phyloP scores from a whole-genome alignment of 2,329 filamentous ascomycete genomes.

The Purpureocillium lavendulum region DNA sequence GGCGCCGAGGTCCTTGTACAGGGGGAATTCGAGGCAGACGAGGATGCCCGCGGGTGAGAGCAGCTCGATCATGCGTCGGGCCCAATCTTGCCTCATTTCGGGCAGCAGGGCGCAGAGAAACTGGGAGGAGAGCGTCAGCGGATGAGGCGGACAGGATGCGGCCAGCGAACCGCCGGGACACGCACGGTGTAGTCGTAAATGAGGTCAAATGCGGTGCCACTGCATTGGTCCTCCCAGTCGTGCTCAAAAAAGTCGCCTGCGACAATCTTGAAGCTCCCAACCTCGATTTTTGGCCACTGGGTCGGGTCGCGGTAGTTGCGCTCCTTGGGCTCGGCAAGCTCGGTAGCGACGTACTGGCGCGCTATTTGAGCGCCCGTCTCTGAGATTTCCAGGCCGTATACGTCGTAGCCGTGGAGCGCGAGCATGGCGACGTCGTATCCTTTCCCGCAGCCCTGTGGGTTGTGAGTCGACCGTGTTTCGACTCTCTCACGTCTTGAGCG shows the following conservation, averaged over 20 bases:
- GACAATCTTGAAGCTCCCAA: constrained; percentile 2
- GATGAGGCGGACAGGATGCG: too few relatives aligned
- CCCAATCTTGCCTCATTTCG: constrained; percentile 3
- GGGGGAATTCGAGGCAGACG: constrained; percentile 5
- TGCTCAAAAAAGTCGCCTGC: constrained; percentile 2
- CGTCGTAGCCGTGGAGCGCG: constrained; percentile 5
- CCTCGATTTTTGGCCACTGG: neutral
- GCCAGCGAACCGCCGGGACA: too few relatives aligned
- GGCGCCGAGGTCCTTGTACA: constrained; percentile 6
- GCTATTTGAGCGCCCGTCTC: constrained; percentile 4
- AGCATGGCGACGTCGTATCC: constrained; percentile 7
- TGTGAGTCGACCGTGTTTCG: neutral
- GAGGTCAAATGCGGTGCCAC: constrained; percentile 1
- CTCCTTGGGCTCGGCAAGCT: constrained; percentile 1
- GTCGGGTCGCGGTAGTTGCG: constrained; percentile 1
- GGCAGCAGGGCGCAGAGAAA: constrained; percentile 4
- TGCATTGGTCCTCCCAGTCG: constrained; percentile 1
- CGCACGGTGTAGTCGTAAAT: constrained; percentile 5
- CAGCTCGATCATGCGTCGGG: constrained; percentile 2
- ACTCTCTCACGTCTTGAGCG: neutral
- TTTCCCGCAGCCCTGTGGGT: constrained; percentile 2
- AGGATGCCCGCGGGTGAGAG: neutral
- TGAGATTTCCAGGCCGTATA: constrained; percentile 4
- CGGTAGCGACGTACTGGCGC: neutral
- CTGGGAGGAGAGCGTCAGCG: neutral